Percentiles rank a stretch among this genome's conserved stretches.
These are phyloP conservation scores for Arthonia radiata DNA, from an alignment of 495 filamentous ascomycete genomes.

Conservation along the genomic window DNA sequence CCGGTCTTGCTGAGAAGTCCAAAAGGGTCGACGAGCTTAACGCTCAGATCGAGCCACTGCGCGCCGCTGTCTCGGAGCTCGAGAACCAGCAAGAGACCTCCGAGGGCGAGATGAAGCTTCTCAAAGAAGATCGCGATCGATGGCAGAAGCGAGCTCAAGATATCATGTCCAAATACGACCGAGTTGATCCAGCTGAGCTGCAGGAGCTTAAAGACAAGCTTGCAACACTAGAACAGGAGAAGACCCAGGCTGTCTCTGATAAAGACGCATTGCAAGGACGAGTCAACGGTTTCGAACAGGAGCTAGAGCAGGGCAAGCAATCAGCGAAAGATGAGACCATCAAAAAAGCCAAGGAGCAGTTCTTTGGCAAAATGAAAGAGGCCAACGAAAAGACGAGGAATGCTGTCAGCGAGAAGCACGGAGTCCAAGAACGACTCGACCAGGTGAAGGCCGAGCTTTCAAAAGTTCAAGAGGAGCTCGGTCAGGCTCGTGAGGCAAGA, in stretches of 20 bases:
- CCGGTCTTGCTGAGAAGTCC: conserved; percentile 46
- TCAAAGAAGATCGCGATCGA: conserved; percentile 67
- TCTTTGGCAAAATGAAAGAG: conserved; percentile 14
- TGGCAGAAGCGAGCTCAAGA: conserved; percentile 87
- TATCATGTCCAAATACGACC: conserved; percentile 86
- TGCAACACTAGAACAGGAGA: conserved; percentile 39
- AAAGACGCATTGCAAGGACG: conserved; percentile 33
- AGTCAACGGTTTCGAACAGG: conserved; percentile 16
- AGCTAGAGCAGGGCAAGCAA: conserved; percentile 11
- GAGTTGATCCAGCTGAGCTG: conserved; percentile 76
- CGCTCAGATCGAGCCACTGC: conserved; percentile 55
- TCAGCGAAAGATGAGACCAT: no score
- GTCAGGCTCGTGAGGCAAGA: no score
- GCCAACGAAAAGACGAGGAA: no score
- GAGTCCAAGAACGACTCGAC: conserved; percentile 23
- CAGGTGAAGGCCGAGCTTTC: conserved; percentile 18
- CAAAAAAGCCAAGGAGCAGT: conserved; percentile 14
- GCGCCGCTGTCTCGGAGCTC: conserved; percentile 50
- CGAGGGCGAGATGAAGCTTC: conserved; percentile 61
- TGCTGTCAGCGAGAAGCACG: conserved; percentile 13
- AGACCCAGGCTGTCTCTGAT: conserved; percentile 34
- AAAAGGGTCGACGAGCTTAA: conserved; percentile 48
- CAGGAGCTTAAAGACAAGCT: conserved; percentile 57
- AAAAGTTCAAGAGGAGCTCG: no score
- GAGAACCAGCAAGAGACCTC: conserved; percentile 55